These are phyloP conservation scores for Aureobasidium uvarum DNA, from an alignment of 2,329 filamentous ascomycete genomes.

Conservation along the genomic window DNA sequence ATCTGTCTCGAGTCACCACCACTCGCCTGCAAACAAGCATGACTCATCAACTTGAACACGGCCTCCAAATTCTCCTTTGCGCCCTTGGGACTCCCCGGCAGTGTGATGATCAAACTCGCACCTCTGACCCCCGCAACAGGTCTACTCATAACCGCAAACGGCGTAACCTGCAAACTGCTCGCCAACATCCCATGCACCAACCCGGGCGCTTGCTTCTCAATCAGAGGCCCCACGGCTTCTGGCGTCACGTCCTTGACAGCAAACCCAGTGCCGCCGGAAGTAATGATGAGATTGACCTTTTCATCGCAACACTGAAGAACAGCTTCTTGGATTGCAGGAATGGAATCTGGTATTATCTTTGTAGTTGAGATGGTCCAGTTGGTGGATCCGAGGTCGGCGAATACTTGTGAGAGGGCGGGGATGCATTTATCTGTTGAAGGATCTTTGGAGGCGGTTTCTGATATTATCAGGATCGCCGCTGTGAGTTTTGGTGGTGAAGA, in stretches of 20 bases:
- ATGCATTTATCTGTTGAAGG: conserved; percentile 74
- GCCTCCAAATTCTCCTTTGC: conserved; percentile 90
- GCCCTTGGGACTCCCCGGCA: conserved; percentile 93
- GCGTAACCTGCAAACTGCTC: conserved; percentile 78
- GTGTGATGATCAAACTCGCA: conserved; percentile 76
- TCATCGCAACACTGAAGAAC: conserved; percentile 56
- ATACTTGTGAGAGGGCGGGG: conserved; percentile 64
- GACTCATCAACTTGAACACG: conserved; percentile 83
- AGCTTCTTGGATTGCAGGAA: conserved; percentile 69
- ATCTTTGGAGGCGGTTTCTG: conserved; percentile 81
- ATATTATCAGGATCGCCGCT: conserved; percentile 80
- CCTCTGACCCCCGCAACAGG: conserved; percentile 87
- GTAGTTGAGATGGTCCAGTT: conserved; percentile 70
- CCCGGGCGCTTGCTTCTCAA: conserved; percentile 84
- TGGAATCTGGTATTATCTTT: conserved; percentile 76
- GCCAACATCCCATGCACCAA: conserved; percentile 93
- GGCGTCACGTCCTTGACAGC: conserved; percentile 81
- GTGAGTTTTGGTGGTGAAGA: conserved; percentile 53
- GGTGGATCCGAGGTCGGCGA: conserved; percentile 54
- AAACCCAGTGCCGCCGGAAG: conserved; percentile 93
- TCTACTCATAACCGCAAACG: conserved; percentile 95
- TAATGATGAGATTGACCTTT: conserved; percentile 72
- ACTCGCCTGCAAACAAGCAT: conserved; percentile 87
- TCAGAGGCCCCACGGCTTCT: conserved; percentile 75
- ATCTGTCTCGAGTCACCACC: conserved; percentile 77